These are phyloP conservation scores for Cladosporium sp. DNA, from an alignment of 2,329 filamentous ascomycete species.

Conservation along the genomic window DNA sequence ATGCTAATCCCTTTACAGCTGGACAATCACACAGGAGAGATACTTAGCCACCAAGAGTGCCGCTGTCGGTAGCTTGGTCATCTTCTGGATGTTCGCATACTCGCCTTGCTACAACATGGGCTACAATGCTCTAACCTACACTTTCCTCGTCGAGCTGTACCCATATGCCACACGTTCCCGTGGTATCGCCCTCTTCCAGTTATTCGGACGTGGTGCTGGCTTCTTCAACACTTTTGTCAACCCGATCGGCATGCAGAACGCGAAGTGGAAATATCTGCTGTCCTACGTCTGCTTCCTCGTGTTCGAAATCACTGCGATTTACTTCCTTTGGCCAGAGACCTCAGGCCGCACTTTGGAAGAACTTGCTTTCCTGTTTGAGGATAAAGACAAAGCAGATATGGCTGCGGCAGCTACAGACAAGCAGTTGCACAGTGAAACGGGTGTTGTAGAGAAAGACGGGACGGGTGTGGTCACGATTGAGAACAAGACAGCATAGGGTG, in stretches of 20 bases:
- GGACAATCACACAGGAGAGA: slow-evolving; percentile 49
- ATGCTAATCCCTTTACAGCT: slow-evolving; percentile 25
- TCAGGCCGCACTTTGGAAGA: slow-evolving; percentile 41
- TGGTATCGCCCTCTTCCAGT: slow-evolving; percentile 56
- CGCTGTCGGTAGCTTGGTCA: slow-evolving; percentile 35
- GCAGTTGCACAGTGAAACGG: slow-evolving; percentile 4
- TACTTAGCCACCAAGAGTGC: slow-evolving; percentile 33
- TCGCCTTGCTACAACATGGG: slow-evolving; percentile 60
- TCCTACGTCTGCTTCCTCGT: slow-evolving; percentile 40
- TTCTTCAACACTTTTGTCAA: slow-evolving; percentile 50
- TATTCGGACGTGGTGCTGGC: slow-evolving; percentile 48
- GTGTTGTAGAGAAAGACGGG: not conserved
- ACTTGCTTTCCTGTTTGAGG: slow-evolving; percentile 36
- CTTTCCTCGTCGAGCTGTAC: slow-evolving; percentile 57
- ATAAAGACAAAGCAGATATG: slow-evolving; percentile 26
- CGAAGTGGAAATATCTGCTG: slow-evolving; percentile 43
- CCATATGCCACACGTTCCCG: slow-evolving; percentile 55
- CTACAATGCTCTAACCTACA: slow-evolving; percentile 64
- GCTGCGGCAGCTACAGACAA: slow-evolving; percentile 7
- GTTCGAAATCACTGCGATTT: slow-evolving; percentile 41
- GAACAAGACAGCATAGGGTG: not conserved
- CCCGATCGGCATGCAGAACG: slow-evolving; percentile 42
- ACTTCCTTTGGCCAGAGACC: slow-evolving; percentile 45
- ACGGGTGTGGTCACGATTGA: slow-evolving; percentile 1
- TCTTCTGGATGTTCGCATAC: slow-evolving; percentile 61